A percentile compares a stretch with the other conserved stretches of the same genome.
Evolutionary conservation across 164 flowering plant species (phyloP).

Genomic region (Taxillus chinensis): DNA sequence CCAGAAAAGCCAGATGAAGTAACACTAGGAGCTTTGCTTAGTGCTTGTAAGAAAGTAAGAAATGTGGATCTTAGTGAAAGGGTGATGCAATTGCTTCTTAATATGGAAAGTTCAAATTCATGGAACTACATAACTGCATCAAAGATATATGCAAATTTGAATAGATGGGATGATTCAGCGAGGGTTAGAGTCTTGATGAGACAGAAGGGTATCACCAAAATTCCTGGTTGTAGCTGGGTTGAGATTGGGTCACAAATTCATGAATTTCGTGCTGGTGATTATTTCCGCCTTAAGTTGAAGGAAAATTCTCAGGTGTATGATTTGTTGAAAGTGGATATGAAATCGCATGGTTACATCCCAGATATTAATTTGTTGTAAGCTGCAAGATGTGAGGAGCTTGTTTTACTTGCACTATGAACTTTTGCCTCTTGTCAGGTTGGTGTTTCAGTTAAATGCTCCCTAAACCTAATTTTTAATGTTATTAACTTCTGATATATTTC

Average conservation of each 20-base stretch:
- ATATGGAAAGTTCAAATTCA: constrained; percentile 51
- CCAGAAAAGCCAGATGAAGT: constrained; percentile 63
- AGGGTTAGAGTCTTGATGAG: constrained; percentile 56
- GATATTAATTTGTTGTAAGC: constrained; percentile 7
- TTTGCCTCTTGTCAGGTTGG: neutral
- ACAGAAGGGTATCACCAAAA: constrained; percentile 43
- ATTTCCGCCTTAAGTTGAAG: constrained; percentile 7
- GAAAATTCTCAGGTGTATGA: constrained; percentile 13
- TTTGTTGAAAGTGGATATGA: constrained; percentile 34
- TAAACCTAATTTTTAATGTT: neutral
- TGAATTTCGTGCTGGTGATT: constrained; percentile 48
- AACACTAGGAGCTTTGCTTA: constrained; percentile 52
- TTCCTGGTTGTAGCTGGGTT: constrained; percentile 72
- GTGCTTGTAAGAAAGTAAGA: constrained; percentile 47
- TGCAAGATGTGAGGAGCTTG: neutral
- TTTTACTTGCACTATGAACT: neutral
- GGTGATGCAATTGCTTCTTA: constrained; percentile 35
- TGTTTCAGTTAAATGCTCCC: neutral
- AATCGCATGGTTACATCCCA: constrained; percentile 25
- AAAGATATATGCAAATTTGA: constrained; percentile 45
- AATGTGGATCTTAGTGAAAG: constrained; percentile 41
- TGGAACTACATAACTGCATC: constrained; percentile 60
- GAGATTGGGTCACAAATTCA: constrained; percentile 26
- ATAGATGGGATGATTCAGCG: constrained; percentile 59
- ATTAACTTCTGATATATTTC: neutral